Evolutionary conservation across 352 stramenopile species (phyloP), one percentile per base, ranked within the genome.

Genomic region (Phytophthora tentaculata): DNA sequence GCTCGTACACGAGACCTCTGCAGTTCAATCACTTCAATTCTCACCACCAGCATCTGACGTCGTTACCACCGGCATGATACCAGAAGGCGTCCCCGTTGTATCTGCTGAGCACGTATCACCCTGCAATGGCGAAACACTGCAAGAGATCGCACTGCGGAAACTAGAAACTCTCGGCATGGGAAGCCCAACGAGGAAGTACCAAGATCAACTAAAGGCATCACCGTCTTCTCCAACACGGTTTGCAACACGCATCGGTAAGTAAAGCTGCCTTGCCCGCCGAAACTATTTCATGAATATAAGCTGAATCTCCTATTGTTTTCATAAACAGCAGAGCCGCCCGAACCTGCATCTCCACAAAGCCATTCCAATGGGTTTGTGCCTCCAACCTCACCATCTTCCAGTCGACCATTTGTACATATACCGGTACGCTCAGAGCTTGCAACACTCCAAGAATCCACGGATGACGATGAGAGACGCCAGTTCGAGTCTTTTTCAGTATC

Each of bases 11-110:
- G 82, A 90, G 5, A 65, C 65, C 5, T 71, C 70, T 2, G 67
- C 67, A 10, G 66, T 92, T 26, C 84, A 76, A 41, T 88, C 80
- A 17, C 69, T 92, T 7, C 80, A 92, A 17, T 92, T 92, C 51
- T 81, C 78, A 20, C 67, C 71, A 5, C 69, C 80, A 0, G 59
- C 44, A 23, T 55, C 68, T 5, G 77, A 90, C n/a, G 71, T 61
- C 10, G 60, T 71, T 12, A 76, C 61, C 17, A 64, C 51, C 23
- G 66, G 64, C 14, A 45, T 75, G 17, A 51, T 71, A 16, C 67
- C 80, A 2, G 70, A 86, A 29, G 77, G 71, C 3, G 47, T 86
- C 10, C 79, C 74, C 1, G 76, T 88, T 9, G 74, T 87, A 37
- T 83, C 83, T 0, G 73, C 73, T 10, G 75, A 88, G 41, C 79